Evolutionary conservation across 2,329 filamentous ascomycete species (phyloP), one percentile per base, ranked within the genome.

Genomic region (Alternaria viburni): DNA sequence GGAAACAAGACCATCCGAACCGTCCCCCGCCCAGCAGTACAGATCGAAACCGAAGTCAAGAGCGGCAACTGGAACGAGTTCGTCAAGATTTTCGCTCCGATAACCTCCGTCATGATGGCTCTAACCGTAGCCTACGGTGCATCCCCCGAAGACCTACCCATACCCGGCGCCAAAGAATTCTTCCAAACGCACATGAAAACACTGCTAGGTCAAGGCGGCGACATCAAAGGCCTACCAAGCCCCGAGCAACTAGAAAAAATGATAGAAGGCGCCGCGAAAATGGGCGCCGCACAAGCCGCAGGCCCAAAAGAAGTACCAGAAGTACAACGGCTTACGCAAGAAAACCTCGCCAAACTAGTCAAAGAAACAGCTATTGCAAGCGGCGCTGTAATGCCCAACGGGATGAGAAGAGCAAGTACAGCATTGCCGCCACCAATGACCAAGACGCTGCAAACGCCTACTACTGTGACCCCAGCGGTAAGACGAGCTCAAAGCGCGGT

Each of bases 21-120:
- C 26, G 70, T 78, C 2, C 72, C 77, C 3, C 65, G 67, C 12
- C 76, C 78, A 12, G 82, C 83, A 6, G 81, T 82, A 36, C 77
- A 75, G 25, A 84, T 85, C 47, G 81, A 83, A 25, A 85, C 83
- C 0, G 79, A 85, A 57, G 82, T 85, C 50, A 84, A 84, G 64
- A 81, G 80, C 10, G 81, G 81, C 10, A 83, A 82, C 23, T 83
- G 83, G 82, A 83, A 85, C 52, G 83, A 85, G 55, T 85, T 85
- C 62, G 77, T 85, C 46, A 82, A 83, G 62, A 85, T 85, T 28
- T 85, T 85, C 66, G 83, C 83, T 1, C 83, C 83, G 0, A 82
- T 86, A 49, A 84, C 83, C 5, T 83, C 83, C n/a, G 80, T 84
- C 17, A 81, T 83, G 69, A 83, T 83, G 66, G 83, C 83, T 3